Conservation (phyloP, 345 rosid species). For the Murraya koenigii region DNA sequence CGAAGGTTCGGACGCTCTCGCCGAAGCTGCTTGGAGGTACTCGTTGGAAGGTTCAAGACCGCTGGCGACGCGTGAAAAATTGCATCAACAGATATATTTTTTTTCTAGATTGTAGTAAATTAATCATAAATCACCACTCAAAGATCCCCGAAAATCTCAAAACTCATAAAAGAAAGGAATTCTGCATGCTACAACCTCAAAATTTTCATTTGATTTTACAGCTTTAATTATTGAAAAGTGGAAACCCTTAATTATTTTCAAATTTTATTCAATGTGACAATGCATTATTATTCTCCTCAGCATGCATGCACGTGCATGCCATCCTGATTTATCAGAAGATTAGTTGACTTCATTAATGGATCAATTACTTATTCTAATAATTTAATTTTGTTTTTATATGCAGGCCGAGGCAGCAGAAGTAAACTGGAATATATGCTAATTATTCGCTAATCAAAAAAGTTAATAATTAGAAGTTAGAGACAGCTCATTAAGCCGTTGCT, state of each 20-base stretch:
- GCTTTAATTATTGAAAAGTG: neutral
- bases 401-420: conserved; percentile 6
- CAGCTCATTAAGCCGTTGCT: conserved; percentile 17
- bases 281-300: conserved; percentile 7
- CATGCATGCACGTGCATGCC: conserved; percentile 58
- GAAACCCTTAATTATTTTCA: neutral
- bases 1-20: no score
- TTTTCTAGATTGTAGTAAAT: conserved; percentile 17
- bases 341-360: conserved; percentile 34
- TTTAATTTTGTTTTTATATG: neutral
- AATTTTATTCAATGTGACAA: neutral
- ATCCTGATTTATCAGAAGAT: conserved; percentile 34
- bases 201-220: neutral
- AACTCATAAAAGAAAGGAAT: neutral
- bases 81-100: no score
- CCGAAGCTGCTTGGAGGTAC: no score
- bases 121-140: neutral
- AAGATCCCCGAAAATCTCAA: neutral
- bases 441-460: neutral
- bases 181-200: neutral
- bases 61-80: no score
- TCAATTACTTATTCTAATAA: neutral
- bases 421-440: conserved; percentile 17
- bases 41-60: no score
- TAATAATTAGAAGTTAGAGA: neutral